Conservation (phyloP, 371 early-diverging fungal species). For the Entomophthora muscae region DNA sequence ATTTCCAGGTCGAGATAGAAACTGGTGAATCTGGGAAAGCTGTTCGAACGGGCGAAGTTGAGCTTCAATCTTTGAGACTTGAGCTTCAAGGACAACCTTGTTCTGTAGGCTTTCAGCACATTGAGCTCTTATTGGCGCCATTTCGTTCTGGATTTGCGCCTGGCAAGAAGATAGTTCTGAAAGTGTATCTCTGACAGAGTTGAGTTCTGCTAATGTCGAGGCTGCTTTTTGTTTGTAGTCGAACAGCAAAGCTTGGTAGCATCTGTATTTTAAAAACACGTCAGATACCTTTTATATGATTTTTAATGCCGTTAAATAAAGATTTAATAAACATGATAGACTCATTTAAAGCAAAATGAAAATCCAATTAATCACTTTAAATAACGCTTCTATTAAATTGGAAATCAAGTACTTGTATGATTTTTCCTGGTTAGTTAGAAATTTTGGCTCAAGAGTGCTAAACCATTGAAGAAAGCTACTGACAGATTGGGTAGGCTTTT, state of each 20-base stretch:
- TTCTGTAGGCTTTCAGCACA: not conserved
- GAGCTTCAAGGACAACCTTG: not conserved
- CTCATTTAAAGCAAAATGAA: too few relatives aligned
- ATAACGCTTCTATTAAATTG: too few relatives aligned
- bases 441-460: not conserved
- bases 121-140: not conserved
- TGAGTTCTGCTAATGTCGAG: not conserved
- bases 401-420: not conserved
- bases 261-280: too few relatives aligned
- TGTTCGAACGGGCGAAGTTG: not conserved
- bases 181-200: not conserved
- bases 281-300: too few relatives aligned
- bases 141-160: not conserved
- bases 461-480: not conserved
- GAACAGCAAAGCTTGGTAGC: not conserved
- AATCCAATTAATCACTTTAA: too few relatives aligned
- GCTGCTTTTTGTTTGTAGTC: not conserved
- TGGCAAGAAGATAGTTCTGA: not conserved
- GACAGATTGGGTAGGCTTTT: not conserved
- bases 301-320: too few relatives aligned
- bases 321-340: too few relatives aligned
- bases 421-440: not conserved
- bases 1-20: not conserved
- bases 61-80: not conserved
- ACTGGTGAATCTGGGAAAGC: not conserved